A percentile compares a stretch with the other conserved stretches of the same genome.
Conservation (phyloP, 441 rosid genomes). For the Adansonia rubrostipa region DNA sequence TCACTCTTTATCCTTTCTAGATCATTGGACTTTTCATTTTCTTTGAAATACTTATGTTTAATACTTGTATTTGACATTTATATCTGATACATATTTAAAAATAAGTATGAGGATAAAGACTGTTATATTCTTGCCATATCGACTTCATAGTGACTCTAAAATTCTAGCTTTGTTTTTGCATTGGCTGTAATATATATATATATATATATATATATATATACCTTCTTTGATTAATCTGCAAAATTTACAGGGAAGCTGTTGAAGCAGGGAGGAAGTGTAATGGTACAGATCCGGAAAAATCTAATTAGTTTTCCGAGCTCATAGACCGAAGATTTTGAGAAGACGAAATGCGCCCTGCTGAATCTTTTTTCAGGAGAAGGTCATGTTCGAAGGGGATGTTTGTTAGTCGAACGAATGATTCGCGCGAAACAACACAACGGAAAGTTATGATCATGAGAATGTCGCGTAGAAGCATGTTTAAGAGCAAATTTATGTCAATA, state of each 20-base stretch:
- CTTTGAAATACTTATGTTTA: background rate
- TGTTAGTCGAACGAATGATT: background rate
- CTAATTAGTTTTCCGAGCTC: constrained; percentile 27
- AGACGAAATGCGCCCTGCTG: background rate
- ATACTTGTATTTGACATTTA: background rate
- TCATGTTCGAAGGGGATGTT: background rate
- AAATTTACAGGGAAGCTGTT: constrained; percentile 72
- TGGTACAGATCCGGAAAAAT: constrained; percentile 45
- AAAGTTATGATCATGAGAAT: background rate
- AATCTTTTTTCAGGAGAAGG: background rate
- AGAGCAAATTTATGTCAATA: background rate
- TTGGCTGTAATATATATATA: background rate
- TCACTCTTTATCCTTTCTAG: background rate
- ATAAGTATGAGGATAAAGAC: background rate
- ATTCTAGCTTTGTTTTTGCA: background rate
- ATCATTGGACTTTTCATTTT: background rate
- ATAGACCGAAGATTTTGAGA: background rate
- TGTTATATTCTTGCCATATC: background rate
- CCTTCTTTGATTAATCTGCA: background rate
- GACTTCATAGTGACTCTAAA: background rate
- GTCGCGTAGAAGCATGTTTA: background rate
- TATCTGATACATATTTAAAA: background rate
- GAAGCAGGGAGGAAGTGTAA: constrained; percentile 83
- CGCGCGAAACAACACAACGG: background rate
- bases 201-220: background rate